Conservation (phyloP, 2,329 filamentous ascomycete species). For the Bipolaris victoriae region DNA sequence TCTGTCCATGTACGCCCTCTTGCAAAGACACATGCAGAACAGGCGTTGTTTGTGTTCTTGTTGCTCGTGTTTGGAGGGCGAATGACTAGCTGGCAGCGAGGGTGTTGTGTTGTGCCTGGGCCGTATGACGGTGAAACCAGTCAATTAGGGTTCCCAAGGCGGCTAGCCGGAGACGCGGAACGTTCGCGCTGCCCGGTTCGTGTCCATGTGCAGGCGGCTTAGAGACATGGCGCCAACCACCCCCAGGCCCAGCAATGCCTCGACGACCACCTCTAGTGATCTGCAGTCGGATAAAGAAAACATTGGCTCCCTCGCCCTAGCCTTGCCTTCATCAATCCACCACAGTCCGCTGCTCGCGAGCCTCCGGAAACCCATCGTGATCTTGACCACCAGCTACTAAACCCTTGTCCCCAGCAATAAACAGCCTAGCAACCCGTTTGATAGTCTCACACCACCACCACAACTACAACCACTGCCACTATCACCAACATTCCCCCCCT, state of each 20-base stretch:
- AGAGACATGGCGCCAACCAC: conserved; percentile 20
- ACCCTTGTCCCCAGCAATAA: too few species aligned
- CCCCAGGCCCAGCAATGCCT: conserved; percentile 25
- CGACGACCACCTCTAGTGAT: conserved; percentile 14
- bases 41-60: neutral
- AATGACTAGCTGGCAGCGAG: conserved; percentile 3
- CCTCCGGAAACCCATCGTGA: too few species aligned
- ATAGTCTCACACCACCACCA: conserved; percentile 6
- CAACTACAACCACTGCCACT: conserved; percentile 12
- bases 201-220: conserved; percentile 14
- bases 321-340: neutral
- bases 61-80: conserved; percentile 2
- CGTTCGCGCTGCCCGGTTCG: conserved; percentile 25
- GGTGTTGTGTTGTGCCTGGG: conserved; percentile 9
- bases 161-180: conserved; percentile 29
- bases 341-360: neutral
- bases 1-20: too few species aligned
- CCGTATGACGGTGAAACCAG: conserved; percentile 20
- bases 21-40: too few species aligned
- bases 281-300: conserved; percentile 9
- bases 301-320: neutral
- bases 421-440: too few species aligned
- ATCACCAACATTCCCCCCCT: conserved; percentile 2
- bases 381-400: too few species aligned
- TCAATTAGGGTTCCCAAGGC: conserved; percentile 22